Evolutionary conservation across 1,284 basidiomycete species (phyloP), one percentile per base, ranked within the genome.

Genomic region (Mycena citricolor): DNA sequence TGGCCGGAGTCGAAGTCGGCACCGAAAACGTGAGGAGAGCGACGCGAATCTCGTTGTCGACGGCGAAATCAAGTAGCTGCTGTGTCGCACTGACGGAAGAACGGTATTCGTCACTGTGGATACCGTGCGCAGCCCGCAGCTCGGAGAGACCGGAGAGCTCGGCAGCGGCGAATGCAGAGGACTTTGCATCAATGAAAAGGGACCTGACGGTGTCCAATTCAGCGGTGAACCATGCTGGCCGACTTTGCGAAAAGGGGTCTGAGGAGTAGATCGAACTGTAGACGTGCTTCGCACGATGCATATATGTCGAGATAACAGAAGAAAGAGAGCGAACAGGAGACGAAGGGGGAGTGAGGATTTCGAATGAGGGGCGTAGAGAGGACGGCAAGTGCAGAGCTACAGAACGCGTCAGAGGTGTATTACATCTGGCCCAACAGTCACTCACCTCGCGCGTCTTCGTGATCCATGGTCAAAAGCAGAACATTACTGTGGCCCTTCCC

Each of bases 381-480:
- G 31, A 79, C 61, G 51, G 51, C 34, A 52, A 35, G 24, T 39
- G 44, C 22, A 52, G 24, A 48, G 70, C 81, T 83, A 49, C 21
- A 36, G 34, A 33, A 33, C 24, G 22, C 47, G 32, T 60, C 14
- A 58, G 30, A 31, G n/a, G 25, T 14, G 35, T 34, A 31, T 11
- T 39, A 17, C 7, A 25, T 45, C 14, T 13, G 41, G 31, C 22
- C 24, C 19, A 23, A 7, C 7, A 17, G 7, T 8, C 6, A 61
- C 74, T 31, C 49, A 86, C 86, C 78, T 63, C 67, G 57, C 17
- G 70, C 74, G 56, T 83, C 76, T n/a, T 62, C 61, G 48, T 82
- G 75, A 38, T 81, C 74, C 17, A 85, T 52, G 22, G 76, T 74
- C 17, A 89, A 43, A 4, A 89, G 53, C 23, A 87, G 44, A 1